phyloP scores from a whole-genome alignment of 345 rosid genomes.

The Eucalyptus marginata region DNA sequence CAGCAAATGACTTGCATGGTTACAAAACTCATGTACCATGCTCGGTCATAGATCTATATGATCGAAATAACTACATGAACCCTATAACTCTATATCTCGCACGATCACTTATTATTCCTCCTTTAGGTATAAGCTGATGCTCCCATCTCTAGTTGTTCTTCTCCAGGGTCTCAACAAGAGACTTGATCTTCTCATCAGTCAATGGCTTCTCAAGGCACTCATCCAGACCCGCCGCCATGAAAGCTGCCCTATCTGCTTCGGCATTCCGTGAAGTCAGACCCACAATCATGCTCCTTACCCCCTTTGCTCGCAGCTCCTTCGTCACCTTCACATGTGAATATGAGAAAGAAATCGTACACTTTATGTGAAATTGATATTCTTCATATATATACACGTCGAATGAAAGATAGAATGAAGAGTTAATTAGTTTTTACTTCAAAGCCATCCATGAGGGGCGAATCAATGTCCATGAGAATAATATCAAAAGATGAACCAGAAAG shows the following conservation, averaged over 20 bases:
- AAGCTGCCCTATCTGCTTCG: neutral
- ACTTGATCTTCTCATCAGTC: neutral
- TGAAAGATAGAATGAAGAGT: neutral
- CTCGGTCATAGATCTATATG: neutral
- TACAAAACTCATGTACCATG: neutral
- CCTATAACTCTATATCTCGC: neutral
- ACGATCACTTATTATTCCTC: neutral
- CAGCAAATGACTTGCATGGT: neutral
- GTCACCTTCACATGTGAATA: constrained; percentile 3
- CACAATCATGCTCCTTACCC: constrained; percentile 8
- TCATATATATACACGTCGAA: neutral
- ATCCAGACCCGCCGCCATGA: constrained; percentile 14
- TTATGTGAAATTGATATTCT: too few species aligned
- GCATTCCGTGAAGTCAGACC: constrained; percentile 8
- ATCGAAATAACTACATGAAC: neutral
- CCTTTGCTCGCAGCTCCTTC: constrained; percentile 11
- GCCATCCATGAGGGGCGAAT: constrained; percentile 26
- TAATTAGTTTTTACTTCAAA: neutral
- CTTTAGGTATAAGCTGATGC: neutral
- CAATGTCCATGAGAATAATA: constrained; percentile 24
- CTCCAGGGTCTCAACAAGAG: neutral
- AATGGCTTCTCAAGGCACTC: constrained; percentile 16
- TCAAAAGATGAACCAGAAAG: constrained; percentile 2
- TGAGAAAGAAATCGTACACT: neutral
- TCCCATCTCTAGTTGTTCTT: neutral